Base-by-base conservation (phyloP, 805 yeast genomes). In the Yarrowia sp. region DNA sequence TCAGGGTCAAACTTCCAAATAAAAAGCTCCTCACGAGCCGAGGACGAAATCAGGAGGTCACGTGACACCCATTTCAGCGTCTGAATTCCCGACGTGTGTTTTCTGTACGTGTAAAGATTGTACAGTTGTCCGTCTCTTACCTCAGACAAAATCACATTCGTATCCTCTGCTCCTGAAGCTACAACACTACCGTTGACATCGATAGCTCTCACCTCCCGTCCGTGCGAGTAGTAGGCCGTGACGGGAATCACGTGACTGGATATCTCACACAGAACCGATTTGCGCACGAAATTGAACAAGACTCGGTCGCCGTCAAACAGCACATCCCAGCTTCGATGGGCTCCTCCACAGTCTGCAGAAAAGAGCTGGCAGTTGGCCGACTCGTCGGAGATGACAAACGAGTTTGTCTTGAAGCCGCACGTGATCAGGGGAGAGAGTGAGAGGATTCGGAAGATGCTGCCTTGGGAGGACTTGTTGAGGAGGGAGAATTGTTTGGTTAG, bases 61-160 rank as follows among this genome's bases (percentile, higher is more conserved):
- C 75, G 74, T 0, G 74, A 68, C 8, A 79, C 72, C 83, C 83
- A 81, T n/a, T 85, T 86, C 15, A 90, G 83, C 26, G 86, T 84
- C 76, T 94, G 98, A 58, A 95, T 78, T 0, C 98, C 98, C 1
- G 97, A 91, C 4, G 92, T 89, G 76, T 95, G 99, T 69, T 86
- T 85, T 76, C 94, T 85, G 75, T 88, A 82, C 3, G 89, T 83
- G 89, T 91, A 87, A 41, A 77, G 78, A 45, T 82, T 82, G 9
- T 74, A 73, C 1, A 90, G 71, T 0, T 72, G 70, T 0, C 92
- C 91, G 22, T 68, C 58, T 67, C 76, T 69, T 3, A 79, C 69
- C 40, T 79, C 74, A 2, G 88, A 84, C n/a, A 94, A 71, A 70
- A 86, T 84, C 5, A 95, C 79, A 0, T 91, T 84, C 0, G 98